Evolutionary conservation across 345 rosid genomes (phyloP).

Genomic region (Salix udensis): DNA sequence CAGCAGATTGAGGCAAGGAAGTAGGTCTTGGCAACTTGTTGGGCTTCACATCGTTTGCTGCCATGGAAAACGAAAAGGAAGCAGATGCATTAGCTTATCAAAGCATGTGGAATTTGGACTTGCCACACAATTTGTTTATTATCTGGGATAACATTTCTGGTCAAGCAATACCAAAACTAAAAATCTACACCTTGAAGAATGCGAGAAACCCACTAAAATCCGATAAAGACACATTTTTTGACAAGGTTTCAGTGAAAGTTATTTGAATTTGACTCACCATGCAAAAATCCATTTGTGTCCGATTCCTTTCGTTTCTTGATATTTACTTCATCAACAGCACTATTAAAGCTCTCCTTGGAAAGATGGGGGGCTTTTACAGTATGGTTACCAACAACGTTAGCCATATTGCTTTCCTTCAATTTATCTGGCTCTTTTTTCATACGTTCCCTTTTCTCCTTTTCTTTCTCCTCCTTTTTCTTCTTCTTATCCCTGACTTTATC

Average conservation of each 20-base stretch:
- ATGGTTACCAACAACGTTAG: too few relatives aligned
- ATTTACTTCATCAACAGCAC: conserved; percentile 10
- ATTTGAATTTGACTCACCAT: conserved; percentile 29
- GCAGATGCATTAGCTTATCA: background rate
- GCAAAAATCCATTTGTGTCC: conserved; percentile 25
- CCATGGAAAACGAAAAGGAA: conserved; percentile 1
- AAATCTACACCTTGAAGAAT: too few relatives aligned
- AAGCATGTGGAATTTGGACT: too few relatives aligned
- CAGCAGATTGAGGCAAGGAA: conserved; percentile 1
- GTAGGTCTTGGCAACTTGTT: conserved; percentile 7
- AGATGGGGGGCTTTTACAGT: conserved; percentile 9
- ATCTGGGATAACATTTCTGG: too few relatives aligned
- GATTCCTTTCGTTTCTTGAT: conserved; percentile 29
- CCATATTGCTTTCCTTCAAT: conserved; percentile 15
- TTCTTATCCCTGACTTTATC: conserved; percentile 34
- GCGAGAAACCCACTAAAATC: too few relatives aligned
- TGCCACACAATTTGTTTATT: too few relatives aligned
- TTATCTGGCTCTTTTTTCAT: conserved; percentile 33
- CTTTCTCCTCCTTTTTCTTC: conserved; percentile 40
- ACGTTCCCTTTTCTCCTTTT: conserved; percentile 30
- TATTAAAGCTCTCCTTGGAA: conserved; percentile 12
- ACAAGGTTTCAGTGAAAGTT: too few relatives aligned
- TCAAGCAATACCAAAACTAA: too few relatives aligned
- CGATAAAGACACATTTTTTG: too few relatives aligned
- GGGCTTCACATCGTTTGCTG: conserved; percentile 16